These are phyloP conservation scores for Penicillium sp. DNA, from an alignment of 2,329 filamentous ascomycete genomes.

Conservation along the genomic window DNA sequence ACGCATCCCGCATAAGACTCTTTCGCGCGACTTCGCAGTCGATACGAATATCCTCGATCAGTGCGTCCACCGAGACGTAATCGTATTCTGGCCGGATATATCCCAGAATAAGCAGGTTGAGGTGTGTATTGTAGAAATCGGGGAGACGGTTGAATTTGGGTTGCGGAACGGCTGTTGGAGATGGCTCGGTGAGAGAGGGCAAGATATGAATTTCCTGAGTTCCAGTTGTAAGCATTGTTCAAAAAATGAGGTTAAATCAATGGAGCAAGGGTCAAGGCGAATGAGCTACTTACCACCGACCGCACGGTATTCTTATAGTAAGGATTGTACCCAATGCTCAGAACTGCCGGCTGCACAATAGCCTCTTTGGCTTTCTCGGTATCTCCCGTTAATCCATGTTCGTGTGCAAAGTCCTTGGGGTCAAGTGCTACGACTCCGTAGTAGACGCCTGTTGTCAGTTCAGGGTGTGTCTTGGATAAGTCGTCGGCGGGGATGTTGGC, in stretches of 20 bases:
- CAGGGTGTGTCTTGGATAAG: slow-evolving; percentile 59
- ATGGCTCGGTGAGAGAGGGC: slow-evolving; percentile 61
- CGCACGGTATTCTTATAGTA: slow-evolving; percentile 92
- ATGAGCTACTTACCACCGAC: slow-evolving; percentile 58
- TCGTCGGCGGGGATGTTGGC: slow-evolving; percentile 75
- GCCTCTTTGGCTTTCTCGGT: slow-evolving; percentile 16
- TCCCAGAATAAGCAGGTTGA: slow-evolving; percentile 78
- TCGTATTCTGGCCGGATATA: slow-evolving; percentile 89
- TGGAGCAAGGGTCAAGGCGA: not conserved
- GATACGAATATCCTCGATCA: slow-evolving; percentile 83
- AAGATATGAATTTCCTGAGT: slow-evolving; percentile 78
- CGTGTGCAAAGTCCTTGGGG: slow-evolving; percentile 35
- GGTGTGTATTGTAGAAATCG: slow-evolving; percentile 82
- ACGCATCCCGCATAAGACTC: slow-evolving; percentile 69
- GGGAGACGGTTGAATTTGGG: slow-evolving; percentile 44
- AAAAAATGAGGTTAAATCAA: not conserved
- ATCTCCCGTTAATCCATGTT: slow-evolving; percentile 13
- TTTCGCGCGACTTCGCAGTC: slow-evolving; percentile 81
- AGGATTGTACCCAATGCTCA: slow-evolving; percentile 95
- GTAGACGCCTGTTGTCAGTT: slow-evolving; percentile 79
- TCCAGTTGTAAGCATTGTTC: not conserved
- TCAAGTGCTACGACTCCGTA: slow-evolving; percentile 84
- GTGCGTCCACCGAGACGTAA: slow-evolving; percentile 77
- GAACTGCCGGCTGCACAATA: slow-evolving; percentile 76
- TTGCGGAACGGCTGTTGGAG: slow-evolving; percentile 31